Percentiles rank a stretch among this genome's conserved stretches.
These are phyloP conservation scores for Suillus clintonianus DNA, from an alignment of 768 basidiomycete species.

Conservation along the genomic window DNA sequence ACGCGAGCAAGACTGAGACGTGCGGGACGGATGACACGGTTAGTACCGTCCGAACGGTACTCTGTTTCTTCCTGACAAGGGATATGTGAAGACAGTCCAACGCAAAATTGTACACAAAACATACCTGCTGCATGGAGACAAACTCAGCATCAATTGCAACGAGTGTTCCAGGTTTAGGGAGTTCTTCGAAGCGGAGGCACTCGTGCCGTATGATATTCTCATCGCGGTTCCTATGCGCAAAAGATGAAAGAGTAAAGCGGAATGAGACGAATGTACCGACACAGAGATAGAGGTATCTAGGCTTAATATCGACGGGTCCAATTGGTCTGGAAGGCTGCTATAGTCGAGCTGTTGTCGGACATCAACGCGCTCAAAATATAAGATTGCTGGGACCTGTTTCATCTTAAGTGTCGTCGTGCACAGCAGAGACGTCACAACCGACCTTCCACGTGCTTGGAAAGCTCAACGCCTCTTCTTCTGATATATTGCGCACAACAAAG, in stretches of 20 bases:
- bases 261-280: constrained; percentile 43
- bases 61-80: constrained; percentile 85
- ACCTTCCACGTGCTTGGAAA: constrained; percentile 95
- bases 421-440: constrained; percentile 13
- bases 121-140: constrained; percentile 91
- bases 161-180: constrained; percentile 83
- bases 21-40: constrained; percentile 88
- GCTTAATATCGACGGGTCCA: constrained; percentile 76
- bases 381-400: constrained; percentile 76
- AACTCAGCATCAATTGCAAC: constrained; percentile 98
- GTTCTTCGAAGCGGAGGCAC: constrained; percentile 66
- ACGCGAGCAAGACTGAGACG: constrained; percentile 92
- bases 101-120: constrained; percentile 4
- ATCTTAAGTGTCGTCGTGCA: constrained; percentile 11
- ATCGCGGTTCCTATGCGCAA: constrained; percentile 68
- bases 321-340: constrained; percentile 57
- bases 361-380: constrained; percentile 86
- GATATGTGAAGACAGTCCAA: background rate
- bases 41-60: constrained; percentile 91
- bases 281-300: constrained; percentile 87
- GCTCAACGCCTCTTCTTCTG: constrained; percentile 84
- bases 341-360: constrained; percentile 59
- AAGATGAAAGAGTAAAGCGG: background rate
- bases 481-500: constrained; percentile 83
- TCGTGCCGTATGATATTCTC: constrained; percentile 75